phyloP scores from a whole-genome alignment of 2,329 filamentous ascomycete species.

The Xylaria sp. region DNA sequence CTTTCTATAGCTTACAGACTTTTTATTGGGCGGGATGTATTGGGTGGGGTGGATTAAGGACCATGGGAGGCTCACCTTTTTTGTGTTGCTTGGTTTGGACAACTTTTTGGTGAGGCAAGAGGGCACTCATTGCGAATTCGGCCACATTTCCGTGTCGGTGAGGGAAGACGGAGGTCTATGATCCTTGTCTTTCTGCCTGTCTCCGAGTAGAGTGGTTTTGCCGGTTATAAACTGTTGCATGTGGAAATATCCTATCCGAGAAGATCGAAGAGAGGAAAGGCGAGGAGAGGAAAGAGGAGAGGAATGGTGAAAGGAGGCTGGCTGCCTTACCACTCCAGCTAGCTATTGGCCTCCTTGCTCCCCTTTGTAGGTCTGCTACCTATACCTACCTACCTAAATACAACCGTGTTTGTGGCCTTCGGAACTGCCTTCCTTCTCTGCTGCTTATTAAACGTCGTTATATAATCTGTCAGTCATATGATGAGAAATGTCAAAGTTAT shows the following conservation, averaged over 20 bases:
- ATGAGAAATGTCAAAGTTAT: not conserved
- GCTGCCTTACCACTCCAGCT: constrained; percentile 2
- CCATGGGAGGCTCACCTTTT: constrained; percentile 14
- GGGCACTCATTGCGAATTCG: constrained; percentile 4
- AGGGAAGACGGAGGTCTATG: constrained; percentile 1
- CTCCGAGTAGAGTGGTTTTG: constrained; percentile 29
- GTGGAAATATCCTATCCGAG: not conserved
- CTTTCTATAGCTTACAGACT: constrained; percentile 31
- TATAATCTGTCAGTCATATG: not conserved
- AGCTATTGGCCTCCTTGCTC: constrained; percentile 7
- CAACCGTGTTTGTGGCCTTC: constrained; percentile 19
- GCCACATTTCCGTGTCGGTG: not conserved
- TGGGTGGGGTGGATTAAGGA: constrained; percentile 20
- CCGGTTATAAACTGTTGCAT: constrained; percentile 25
- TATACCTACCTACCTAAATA: constrained; percentile 31
- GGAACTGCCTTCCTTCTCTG: not conserved
- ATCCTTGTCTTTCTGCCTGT: constrained; percentile 2
- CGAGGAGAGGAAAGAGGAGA: not conserved
- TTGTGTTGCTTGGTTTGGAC: constrained; percentile 24
- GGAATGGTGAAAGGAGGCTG: not conserved
- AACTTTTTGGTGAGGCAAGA: constrained; percentile 15
- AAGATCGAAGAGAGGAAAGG: constrained; percentile 11
- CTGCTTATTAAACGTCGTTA: not conserved
- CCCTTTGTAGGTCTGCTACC: constrained; percentile 14
- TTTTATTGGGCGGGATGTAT: constrained; percentile 6